Evolutionary conservation across 805 yeast species (phyloP).

Genomic region (Nakazawaea populi): DNA sequence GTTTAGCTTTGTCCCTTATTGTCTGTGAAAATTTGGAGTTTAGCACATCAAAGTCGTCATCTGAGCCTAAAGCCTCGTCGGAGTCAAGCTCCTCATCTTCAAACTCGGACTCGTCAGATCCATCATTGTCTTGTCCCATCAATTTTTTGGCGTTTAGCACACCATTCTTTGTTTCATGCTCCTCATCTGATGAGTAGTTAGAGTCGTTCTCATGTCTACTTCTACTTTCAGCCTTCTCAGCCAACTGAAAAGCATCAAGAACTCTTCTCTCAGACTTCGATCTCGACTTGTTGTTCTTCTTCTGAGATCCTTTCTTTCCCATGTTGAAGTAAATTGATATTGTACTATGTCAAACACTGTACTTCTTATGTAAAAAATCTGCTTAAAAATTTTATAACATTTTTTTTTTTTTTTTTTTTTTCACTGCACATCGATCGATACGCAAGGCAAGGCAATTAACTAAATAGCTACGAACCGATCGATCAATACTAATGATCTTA

Average conservation of each 20-base stretch:
- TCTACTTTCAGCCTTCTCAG: slow-evolving; percentile 15
- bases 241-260: slow-evolving; percentile 23
- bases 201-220: slow-evolving; percentile 9
- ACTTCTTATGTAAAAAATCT: too few relatives aligned
- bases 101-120: slow-evolving; percentile 20
- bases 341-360: too few relatives aligned
- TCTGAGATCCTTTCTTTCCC: slow-evolving; percentile 8
- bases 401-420: not conserved
- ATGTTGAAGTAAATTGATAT: not conserved
- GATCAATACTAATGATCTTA: too few relatives aligned
- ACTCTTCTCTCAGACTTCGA: slow-evolving; percentile 15
- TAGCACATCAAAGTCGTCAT: slow-evolving; percentile 57
- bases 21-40: slow-evolving; percentile 67
- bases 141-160: slow-evolving; percentile 29
- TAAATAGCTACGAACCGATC: too few relatives aligned
- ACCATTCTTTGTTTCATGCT: slow-evolving; percentile 19
- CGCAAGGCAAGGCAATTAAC: too few relatives aligned
- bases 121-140: slow-evolving; percentile 21
- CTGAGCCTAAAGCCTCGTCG: slow-evolving; percentile 86
- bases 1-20: slow-evolving; percentile 48
- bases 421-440: too few relatives aligned
- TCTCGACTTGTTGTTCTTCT: slow-evolving; percentile 11
- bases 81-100: slow-evolving; percentile 43
- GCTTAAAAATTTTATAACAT: not conserved
- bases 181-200: slow-evolving; percentile 12